phyloP scores from a whole-genome alignment of 2,329 filamentous ascomycete genomes.

The Intubia oerlemansii region DNA sequence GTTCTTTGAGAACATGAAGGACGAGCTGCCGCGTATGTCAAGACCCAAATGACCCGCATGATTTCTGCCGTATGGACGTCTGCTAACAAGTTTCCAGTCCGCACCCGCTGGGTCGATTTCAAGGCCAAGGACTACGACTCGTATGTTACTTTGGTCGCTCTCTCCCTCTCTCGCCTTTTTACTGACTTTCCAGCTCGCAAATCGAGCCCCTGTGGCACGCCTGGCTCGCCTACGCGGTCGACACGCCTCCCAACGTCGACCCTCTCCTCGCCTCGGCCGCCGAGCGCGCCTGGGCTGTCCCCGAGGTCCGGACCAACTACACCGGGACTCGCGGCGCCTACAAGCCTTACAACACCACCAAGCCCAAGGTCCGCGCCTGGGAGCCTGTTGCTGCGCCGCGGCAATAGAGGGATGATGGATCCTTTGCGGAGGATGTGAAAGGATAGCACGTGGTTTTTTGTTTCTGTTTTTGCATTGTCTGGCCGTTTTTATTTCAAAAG shows the following conservation, averaged over 20 bases:
- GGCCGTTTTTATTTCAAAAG: no score
- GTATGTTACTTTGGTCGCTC: slow-evolving; percentile 20
- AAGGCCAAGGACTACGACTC: slow-evolving; percentile 68
- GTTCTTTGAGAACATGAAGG: slow-evolving; percentile 86
- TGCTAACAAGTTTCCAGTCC: slow-evolving; percentile 33
- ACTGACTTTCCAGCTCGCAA: slow-evolving; percentile 33
- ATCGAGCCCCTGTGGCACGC: slow-evolving; percentile 96
- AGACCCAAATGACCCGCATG: neutral
- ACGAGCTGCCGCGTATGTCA: slow-evolving; percentile 72
- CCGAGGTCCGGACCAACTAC: slow-evolving; percentile 47
- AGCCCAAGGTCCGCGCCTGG: slow-evolving; percentile 16
- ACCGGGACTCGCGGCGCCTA: slow-evolving; percentile 62
- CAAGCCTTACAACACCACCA: slow-evolving; percentile 75
- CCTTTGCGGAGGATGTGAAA: no score
- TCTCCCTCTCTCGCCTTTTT: neutral
- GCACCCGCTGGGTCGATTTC: slow-evolving; percentile 96
- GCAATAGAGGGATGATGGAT: no score
- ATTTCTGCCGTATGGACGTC: neutral
- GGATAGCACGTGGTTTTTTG: no score
- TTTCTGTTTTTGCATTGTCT: no score
- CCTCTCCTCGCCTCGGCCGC: slow-evolving; percentile 34
- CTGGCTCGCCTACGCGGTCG: slow-evolving; percentile 88
- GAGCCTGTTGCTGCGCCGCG: slow-evolving; percentile 13
- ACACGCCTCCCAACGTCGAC: slow-evolving; percentile 66
- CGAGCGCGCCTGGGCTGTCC: slow-evolving; percentile 51